Evolutionary conservation across 2,329 filamentous ascomycete genomes (phyloP).

Genomic region (Pseudocercospora ulei): DNA sequence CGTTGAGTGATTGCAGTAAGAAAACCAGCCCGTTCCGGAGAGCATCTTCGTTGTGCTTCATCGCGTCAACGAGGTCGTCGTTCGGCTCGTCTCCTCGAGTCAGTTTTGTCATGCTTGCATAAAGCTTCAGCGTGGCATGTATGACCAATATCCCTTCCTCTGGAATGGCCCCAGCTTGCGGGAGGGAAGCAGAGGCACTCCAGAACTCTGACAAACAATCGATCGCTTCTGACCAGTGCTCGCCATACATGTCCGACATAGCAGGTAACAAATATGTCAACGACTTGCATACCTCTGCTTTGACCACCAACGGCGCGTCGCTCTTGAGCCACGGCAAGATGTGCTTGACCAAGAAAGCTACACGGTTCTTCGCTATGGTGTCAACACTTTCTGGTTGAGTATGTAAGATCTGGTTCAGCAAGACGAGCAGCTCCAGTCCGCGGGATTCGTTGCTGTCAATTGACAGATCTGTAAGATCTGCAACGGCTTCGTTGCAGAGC

Average conservation of each 20-base stretch:
- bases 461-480: conserved; percentile 48
- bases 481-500: conserved; percentile 52
- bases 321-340: conserved; percentile 60
- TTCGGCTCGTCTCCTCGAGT: conserved; percentile 55
- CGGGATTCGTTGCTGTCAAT: conserved; percentile 30
- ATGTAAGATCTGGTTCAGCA: conserved; percentile 48
- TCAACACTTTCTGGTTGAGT: conserved; percentile 43
- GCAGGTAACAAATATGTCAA: conserved; percentile 55
- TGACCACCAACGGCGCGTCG: conserved; percentile 43
- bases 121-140: conserved; percentile 63
- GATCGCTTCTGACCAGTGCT: conserved; percentile 61
- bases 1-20: conserved; percentile 48
- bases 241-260: conserved; percentile 74
- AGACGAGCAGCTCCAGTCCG: conserved; percentile 41
- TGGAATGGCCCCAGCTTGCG: conserved; percentile 9
- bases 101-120: conserved; percentile 52
- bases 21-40: conserved; percentile 52
- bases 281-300: conserved; percentile 48
- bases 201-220: conserved; percentile 35
- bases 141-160: conserved; percentile 39
- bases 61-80: conserved; percentile 71
- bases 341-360: conserved; percentile 75
- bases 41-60: conserved; percentile 50
- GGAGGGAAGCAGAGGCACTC: conserved; percentile 18
- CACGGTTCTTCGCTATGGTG: conserved; percentile 51